Evolutionary conservation across 1,284 basidiomycete genomes (phyloP).

Genomic region (Ganoderma resinaceum): DNA sequence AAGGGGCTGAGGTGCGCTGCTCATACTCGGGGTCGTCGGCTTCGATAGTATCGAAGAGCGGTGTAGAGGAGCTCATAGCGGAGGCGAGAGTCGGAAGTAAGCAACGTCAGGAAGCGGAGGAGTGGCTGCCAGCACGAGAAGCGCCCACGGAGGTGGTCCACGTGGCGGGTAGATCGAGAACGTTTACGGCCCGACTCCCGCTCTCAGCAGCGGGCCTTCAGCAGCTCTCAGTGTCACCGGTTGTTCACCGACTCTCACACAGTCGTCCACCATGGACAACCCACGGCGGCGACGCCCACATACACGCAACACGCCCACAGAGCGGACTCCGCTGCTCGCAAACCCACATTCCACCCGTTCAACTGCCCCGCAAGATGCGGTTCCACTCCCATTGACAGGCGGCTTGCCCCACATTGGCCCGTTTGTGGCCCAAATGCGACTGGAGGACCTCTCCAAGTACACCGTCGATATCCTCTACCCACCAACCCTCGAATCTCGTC

Average conservation of each 20-base stretch:
- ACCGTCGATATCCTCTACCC: slow-evolving; percentile 30
- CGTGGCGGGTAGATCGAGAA: slow-evolving; percentile 16
- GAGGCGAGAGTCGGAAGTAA: slow-evolving; percentile 19
- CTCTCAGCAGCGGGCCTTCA: no score
- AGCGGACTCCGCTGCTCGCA: slow-evolving; percentile 25
- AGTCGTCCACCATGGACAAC: neutral
- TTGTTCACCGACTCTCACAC: neutral
- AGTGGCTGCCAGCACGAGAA: neutral
- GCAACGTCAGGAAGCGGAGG: neutral
- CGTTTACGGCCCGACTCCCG: neutral
- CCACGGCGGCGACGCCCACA: neutral
- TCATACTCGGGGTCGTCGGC: slow-evolving; percentile 61
- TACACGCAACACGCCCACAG: slow-evolving; percentile 7
- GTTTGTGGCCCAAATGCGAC: slow-evolving; percentile 32
- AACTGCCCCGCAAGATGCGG: neutral
- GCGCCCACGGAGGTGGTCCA: slow-evolving; percentile 4
- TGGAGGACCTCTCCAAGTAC: slow-evolving; percentile 33
- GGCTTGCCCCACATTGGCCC: slow-evolving; percentile 31
- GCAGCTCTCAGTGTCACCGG: neutral
- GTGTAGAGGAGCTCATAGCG: slow-evolving; percentile 58
- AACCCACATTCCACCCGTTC: slow-evolving; percentile 7
- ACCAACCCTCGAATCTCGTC: slow-evolving; percentile 10
- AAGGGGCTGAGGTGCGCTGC: slow-evolving; percentile 31
- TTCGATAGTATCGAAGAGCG: slow-evolving; percentile 73
- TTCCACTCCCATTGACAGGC: neutral